Evolutionary conservation across 345 rosid genomes (phyloP).

Genomic region (Angophora floribunda): DNA sequence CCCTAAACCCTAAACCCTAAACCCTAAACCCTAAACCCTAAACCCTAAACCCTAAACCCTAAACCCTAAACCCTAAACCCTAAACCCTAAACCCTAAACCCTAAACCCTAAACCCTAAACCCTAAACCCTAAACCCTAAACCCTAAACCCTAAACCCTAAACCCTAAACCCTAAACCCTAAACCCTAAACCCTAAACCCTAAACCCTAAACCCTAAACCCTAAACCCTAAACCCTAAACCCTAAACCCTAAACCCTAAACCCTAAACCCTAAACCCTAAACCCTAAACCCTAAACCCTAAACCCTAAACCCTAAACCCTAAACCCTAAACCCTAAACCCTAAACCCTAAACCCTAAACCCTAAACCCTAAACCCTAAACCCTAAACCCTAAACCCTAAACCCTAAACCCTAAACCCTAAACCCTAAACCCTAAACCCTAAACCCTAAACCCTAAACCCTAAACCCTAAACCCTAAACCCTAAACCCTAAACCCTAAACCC

Average conservation of each 20-base stretch:
- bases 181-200: neutral
- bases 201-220: neutral
- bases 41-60: neutral
- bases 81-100: neutral
- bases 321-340: neutral
- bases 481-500: neutral
- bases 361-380: neutral
- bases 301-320: neutral
- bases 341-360: neutral
- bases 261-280: neutral
- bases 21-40: neutral
- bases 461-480: neutral
- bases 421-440: neutral
- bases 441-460: neutral
- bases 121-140: neutral
- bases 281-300: neutral
- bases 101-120: neutral
- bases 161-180: neutral
- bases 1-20: neutral
- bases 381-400: too few relatives aligned
- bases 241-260: neutral
- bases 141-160: neutral
- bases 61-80: neutral
- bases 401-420: neutral
- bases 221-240: neutral